Conservation (phyloP, 352 stramenopile genomes). For the Phytopythium helicoides region DNA sequence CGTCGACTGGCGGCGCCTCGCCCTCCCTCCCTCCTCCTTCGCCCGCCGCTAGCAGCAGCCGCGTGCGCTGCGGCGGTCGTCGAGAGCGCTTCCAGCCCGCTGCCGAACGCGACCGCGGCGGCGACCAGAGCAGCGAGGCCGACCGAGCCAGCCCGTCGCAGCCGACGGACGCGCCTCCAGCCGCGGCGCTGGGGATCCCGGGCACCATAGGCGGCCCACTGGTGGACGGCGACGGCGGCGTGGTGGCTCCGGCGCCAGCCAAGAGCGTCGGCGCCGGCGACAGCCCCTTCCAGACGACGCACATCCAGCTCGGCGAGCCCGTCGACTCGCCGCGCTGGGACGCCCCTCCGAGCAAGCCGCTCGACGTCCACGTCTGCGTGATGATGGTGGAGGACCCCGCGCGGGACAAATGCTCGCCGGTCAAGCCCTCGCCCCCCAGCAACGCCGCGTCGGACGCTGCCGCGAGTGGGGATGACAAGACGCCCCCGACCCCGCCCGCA, state of each 20-base stretch:
- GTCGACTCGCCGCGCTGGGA: slow-evolving; percentile 45
- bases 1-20: no score
- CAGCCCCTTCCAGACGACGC: slow-evolving; percentile 31
- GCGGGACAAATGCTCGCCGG: slow-evolving; percentile 24
- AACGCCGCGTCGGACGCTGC: background rate
- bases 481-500: slow-evolving; percentile 1
- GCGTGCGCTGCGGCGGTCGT: slow-evolving; percentile 7
- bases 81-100: no score
- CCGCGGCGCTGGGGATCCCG: slow-evolving; percentile 14
- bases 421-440: slow-evolving; percentile 4
- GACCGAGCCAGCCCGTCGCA: background rate
- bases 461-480: background rate
- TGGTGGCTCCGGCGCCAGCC: slow-evolving; percentile 25
- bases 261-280: slow-evolving; percentile 13
- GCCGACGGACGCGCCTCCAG: slow-evolving; percentile 4
- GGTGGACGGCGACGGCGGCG: slow-evolving; percentile 29
- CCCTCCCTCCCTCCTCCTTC: no score
- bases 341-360: slow-evolving; percentile 20
- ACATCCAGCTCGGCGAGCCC: slow-evolving; percentile 53
- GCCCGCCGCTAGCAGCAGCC: background rate
- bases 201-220: slow-evolving; percentile 46
- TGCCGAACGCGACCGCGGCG: no score
- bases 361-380: slow-evolving; percentile 50
- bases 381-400: slow-evolving; percentile 60
- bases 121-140: background rate